phyloP scores from a whole-genome alignment of 2,329 filamentous ascomycete genomes.

The Fusarium miscanthi region DNA sequence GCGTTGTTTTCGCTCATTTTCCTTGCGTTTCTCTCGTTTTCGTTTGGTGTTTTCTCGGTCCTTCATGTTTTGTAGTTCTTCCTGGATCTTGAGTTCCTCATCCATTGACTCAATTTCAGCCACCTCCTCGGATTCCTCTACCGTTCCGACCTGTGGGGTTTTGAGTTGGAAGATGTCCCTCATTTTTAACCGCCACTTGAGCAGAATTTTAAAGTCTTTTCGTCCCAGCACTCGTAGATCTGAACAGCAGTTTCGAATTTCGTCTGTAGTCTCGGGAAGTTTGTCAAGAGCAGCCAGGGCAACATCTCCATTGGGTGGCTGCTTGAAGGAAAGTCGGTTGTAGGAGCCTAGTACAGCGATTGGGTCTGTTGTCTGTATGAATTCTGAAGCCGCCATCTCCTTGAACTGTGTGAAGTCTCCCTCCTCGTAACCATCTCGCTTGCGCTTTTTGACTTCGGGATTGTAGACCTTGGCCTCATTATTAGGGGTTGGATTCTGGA shows the following conservation, averaged over 20 bases:
- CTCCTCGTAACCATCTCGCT: slow-evolving; percentile 97
- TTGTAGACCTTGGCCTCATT: slow-evolving; percentile 99
- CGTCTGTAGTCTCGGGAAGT: slow-evolving; percentile 85
- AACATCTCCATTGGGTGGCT: slow-evolving; percentile 83
- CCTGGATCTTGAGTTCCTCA: slow-evolving; percentile 89
- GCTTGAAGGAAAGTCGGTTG: slow-evolving; percentile 86
- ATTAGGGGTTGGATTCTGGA: slow-evolving; percentile 86
- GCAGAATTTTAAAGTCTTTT: slow-evolving; percentile 91
- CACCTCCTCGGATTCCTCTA: slow-evolving; percentile 71
- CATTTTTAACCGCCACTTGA: slow-evolving; percentile 90
- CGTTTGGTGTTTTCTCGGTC: slow-evolving; percentile 81
- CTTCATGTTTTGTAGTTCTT: slow-evolving; percentile 84
- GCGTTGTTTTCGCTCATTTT: slow-evolving; percentile 94
- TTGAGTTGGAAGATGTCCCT: slow-evolving; percentile 91
- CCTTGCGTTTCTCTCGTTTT: slow-evolving; percentile 84
- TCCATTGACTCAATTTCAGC: slow-evolving; percentile 91
- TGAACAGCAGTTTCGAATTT: slow-evolving; percentile 80
- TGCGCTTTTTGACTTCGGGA: slow-evolving; percentile 95
- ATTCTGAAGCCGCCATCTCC: slow-evolving; percentile 87
- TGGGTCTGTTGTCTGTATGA: slow-evolving; percentile 92
- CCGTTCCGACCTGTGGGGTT: slow-evolving; percentile 65
- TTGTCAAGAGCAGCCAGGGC: slow-evolving; percentile 87
- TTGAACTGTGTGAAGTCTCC: slow-evolving; percentile 94
- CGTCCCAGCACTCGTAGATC: slow-evolving; percentile 92
- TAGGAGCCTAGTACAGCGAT: slow-evolving; percentile 89